Evolutionary conservation across 2,329 filamentous ascomycete genomes (phyloP).

Genomic region (Aspergillus sp.): DNA sequence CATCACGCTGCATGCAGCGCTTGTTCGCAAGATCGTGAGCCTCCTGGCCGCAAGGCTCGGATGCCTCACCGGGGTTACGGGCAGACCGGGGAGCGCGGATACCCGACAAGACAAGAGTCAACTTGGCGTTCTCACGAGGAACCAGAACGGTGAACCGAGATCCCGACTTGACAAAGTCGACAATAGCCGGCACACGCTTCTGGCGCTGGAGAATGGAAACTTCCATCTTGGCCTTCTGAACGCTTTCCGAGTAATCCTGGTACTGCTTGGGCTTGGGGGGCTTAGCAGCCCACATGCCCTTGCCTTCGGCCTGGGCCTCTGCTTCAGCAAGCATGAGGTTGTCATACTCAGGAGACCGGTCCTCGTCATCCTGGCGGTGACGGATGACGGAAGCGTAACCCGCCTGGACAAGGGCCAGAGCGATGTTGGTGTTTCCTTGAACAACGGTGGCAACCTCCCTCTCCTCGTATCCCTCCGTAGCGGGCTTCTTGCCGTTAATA

Average conservation of each 20-base stretch:
- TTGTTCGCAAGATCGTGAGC: slow-evolving; percentile 87
- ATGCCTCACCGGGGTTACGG: slow-evolving; percentile 73
- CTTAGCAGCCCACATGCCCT: slow-evolving; percentile 95
- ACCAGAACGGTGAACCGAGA: slow-evolving; percentile 91
- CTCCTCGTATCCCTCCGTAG: slow-evolving; percentile 86
- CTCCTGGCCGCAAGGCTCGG: slow-evolving; percentile 93
- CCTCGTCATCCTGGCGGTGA: slow-evolving; percentile 90
- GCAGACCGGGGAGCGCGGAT: slow-evolving; percentile 89
- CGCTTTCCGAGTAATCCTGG: slow-evolving; percentile 84
- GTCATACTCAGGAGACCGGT: slow-evolving; percentile 92
- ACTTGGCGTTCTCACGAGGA: slow-evolving; percentile 87
- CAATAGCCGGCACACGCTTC: slow-evolving; percentile 86
- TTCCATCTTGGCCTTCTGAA: slow-evolving; percentile 95
- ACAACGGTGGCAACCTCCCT: slow-evolving; percentile 90
- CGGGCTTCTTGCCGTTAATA: slow-evolving; percentile 87
- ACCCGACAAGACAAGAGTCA: slow-evolving; percentile 91
- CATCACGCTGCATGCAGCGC: slow-evolving; percentile 89
- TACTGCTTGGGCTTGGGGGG: slow-evolving; percentile 78
- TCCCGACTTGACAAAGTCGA: slow-evolving; percentile 97
- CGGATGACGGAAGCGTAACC: slow-evolving; percentile 93
- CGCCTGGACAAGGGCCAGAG: slow-evolving; percentile 80
- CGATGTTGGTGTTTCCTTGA: slow-evolving; percentile 82
- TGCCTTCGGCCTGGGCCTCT: slow-evolving; percentile 77
- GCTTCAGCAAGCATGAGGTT: slow-evolving; percentile 49
- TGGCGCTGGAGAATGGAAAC: slow-evolving; percentile 83